phyloP scores from a whole-genome alignment of 495 filamentous ascomycete genomes.

The Amphirosellinia nigrospora region DNA sequence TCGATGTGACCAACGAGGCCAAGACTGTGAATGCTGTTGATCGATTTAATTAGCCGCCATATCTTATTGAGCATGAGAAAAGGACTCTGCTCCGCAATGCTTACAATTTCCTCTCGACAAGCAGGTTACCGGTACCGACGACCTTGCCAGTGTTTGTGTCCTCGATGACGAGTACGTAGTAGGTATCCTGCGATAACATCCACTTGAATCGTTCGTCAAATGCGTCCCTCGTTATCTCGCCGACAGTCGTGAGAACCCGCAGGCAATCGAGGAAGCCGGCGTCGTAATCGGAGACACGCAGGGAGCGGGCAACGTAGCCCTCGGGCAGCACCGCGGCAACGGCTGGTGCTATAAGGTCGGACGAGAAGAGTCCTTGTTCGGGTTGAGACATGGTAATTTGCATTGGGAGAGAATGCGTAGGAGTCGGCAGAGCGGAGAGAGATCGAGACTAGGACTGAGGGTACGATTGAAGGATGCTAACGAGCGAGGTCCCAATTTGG shows the following conservation, averaged over 20 bases:
- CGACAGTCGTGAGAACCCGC: slow-evolving; percentile 89
- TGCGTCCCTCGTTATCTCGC: slow-evolving; percentile 76
- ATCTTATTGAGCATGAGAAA: background rate
- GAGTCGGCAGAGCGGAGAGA: background rate
- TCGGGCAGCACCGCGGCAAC: slow-evolving; percentile 75
- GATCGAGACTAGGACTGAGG: slow-evolving; percentile 9
- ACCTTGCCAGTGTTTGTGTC: slow-evolving; percentile 66
- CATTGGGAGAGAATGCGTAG: background rate
- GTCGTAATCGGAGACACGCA: slow-evolving; percentile 78
- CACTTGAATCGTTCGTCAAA: slow-evolving; percentile 84
- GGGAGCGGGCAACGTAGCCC: slow-evolving; percentile 81
- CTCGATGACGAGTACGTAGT: slow-evolving; percentile 83
- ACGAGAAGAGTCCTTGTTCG: slow-evolving; percentile 72
- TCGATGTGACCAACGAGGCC: slow-evolving; percentile 94
- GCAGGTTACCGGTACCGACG: slow-evolving; percentile 85
- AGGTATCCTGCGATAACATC: slow-evolving; percentile 79
- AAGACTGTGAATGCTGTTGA: slow-evolving; percentile 66
- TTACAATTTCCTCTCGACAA: slow-evolving; percentile 87
- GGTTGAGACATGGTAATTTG: slow-evolving; percentile 23
- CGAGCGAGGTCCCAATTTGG: background rate
- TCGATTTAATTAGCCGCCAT: slow-evolving; percentile 19
- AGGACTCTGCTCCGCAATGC: slow-evolving; percentile 26
- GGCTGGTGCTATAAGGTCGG: slow-evolving; percentile 76
- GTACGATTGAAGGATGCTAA: background rate
- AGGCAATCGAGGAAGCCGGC: slow-evolving; percentile 87